Conservation (phyloP, 768 basidiomycete genomes). For the Leccinum truebloodii region DNA sequence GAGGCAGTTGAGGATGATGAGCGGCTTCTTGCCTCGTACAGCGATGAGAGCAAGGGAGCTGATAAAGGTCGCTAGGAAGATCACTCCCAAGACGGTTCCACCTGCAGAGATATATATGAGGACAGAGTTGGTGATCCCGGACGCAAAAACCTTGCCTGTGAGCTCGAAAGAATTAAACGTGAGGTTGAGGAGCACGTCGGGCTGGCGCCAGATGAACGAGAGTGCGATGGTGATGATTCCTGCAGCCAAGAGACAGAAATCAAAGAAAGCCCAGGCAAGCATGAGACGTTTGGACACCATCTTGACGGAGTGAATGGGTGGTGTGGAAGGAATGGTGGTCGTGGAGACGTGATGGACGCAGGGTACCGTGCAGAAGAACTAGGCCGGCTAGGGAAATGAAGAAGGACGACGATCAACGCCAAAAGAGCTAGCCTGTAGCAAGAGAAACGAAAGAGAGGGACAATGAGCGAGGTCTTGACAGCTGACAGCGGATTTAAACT, state of each 20-base stretch:
- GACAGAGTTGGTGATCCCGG: not conserved
- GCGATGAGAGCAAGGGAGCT: constrained; percentile 72
- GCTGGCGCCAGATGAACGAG: constrained; percentile 69
- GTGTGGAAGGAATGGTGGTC: constrained; percentile 11
- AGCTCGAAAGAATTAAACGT: constrained; percentile 60
- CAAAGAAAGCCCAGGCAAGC: constrained; percentile 72
- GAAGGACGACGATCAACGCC: constrained; percentile 71
- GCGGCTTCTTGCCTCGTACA: constrained; percentile 65
- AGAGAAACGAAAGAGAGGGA: constrained; percentile 1
- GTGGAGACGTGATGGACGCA: not conserved
- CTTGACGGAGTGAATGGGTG: constrained; percentile 8
- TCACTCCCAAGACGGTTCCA: constrained; percentile 67
- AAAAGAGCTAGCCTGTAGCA: constrained; percentile 46
- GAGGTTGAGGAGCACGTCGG: constrained; percentile 73
- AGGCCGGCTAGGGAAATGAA: constrained; percentile 45
- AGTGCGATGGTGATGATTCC: constrained; percentile 65
- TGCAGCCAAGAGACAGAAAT: constrained; percentile 67
- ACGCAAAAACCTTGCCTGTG: constrained; percentile 46
- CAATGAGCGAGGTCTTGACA: not conserved
- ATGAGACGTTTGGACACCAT: constrained; percentile 78
- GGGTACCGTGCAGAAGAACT: constrained; percentile 21
- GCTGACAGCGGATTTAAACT: constrained; percentile 15
- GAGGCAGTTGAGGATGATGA: constrained; percentile 75
- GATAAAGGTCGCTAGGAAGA: constrained; percentile 64
- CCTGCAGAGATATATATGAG: constrained; percentile 41